Evolutionary conservation across 1,284 basidiomycete species (phyloP), one percentile per base, ranked within the genome.

Genomic region (Pholiota adiposa): DNA sequence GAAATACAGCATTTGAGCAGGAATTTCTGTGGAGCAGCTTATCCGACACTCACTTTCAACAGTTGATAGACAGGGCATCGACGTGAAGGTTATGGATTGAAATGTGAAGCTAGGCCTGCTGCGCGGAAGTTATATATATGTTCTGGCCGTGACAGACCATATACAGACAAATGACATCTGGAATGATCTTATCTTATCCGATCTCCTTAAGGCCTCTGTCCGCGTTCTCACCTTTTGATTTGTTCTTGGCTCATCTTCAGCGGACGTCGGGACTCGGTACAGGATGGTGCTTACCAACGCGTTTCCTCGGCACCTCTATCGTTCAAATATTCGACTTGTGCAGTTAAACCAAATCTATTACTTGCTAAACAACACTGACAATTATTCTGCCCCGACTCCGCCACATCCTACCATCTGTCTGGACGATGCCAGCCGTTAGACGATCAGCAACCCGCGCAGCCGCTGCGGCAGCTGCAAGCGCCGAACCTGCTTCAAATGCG

Each of bases 371-470:
- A 43, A 19, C 51, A 41, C 38, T 43, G 40, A 34, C 56, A 23
- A 34, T 44, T 48, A n/a, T 40, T 41, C 49, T 52, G 18, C 33
- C 31, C 33, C 29, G n/a, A 31, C 48, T 33, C 48, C 41, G 51
- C 41, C 7, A 34, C 43, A 29, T 33, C 41, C 27, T 14, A 57
- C 53, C 6, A 7, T 50, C 36, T 38, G 54, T 23, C 25, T 27
- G 36, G 18, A 62, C 46, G 46, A 79, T 80, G 79, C 77, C 75
- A 38, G 69, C 70, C 23, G 79, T 79, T 29, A 79, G 79, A 51
- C 59, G 64, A 27, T 80, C 79, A n/a, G 70, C 77, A 38, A 70
- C 69, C n/a, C 73, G 73, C 12, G 36, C 36, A 54, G 53, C 67
- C 41, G 56, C 61, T 19, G 53, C 52, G 18, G 14, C 31, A 38